A percentile compares a stretch with the other conserved stretches of the same genome.
Evolutionary conservation across 2,329 filamentous ascomycete genomes (phyloP).

Genomic region (Curvularia spicifera): DNA sequence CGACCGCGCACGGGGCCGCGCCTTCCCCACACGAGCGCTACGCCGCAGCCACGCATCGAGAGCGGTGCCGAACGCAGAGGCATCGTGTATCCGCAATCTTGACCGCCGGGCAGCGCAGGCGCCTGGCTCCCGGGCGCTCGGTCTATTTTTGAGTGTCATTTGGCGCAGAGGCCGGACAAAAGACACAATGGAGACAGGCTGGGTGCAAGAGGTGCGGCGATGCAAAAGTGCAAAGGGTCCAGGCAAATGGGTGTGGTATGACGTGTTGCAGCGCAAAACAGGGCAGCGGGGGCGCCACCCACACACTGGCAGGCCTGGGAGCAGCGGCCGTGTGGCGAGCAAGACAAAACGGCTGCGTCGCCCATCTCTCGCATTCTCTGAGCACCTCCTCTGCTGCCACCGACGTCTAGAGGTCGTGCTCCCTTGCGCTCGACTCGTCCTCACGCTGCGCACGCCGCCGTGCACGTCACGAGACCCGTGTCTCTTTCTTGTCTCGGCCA

Average conservation of each 20-base stretch:
- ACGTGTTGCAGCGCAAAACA: conserved; percentile 43
- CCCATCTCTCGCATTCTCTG: conserved; percentile 33
- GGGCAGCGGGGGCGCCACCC: conserved; percentile 36
- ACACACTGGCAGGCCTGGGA: conserved; percentile 10
- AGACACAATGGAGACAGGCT: not conserved
- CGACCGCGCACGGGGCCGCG: conserved; percentile 2
- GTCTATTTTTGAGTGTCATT: not conserved
- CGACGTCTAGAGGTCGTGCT: conserved; percentile 44
- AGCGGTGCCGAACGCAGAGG: conserved; percentile 4
- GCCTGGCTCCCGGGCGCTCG: not conserved
- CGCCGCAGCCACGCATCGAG: conserved; percentile 36
- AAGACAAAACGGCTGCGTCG: conserved; percentile 43
- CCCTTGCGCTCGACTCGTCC: conserved; percentile 48
- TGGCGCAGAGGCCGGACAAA: not conserved
- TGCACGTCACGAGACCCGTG: conserved; percentile 20
- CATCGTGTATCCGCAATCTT: not conserved
- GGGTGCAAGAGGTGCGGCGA: too few relatives aligned
- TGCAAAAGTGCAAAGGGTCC: not conserved
- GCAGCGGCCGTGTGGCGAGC: conserved; percentile 27
- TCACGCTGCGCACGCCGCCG: conserved; percentile 31
- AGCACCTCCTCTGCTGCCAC: conserved; percentile 47
- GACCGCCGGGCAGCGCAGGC: not conserved
- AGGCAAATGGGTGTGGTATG: conserved; percentile 15
- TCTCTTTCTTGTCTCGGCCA: conserved; percentile 30
- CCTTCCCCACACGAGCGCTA: conserved; percentile 33